Evolutionary conservation across 495 filamentous ascomycete species (phyloP).

Genomic region (Bacidia gigantensis): DNA sequence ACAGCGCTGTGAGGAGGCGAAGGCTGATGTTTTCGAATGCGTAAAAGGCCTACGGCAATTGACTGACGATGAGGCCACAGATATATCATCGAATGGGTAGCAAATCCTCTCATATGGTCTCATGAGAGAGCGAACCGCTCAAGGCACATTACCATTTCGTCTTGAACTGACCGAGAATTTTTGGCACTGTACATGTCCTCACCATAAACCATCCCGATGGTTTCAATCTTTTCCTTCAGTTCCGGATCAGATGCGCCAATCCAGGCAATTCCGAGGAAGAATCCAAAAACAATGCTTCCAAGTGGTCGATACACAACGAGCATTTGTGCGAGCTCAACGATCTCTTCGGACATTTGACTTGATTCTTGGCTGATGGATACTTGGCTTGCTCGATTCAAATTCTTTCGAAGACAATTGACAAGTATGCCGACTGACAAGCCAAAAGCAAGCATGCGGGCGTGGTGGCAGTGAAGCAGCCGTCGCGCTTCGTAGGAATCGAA

Average conservation of each 20-base stretch:
- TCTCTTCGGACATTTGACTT: background rate
- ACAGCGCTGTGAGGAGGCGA: too few species aligned
- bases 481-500: background rate
- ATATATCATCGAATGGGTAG: too few species aligned
- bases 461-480: background rate
- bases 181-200: background rate
- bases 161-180: too few species aligned
- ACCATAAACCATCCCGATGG: background rate
- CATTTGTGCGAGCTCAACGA: background rate
- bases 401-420: too few species aligned
- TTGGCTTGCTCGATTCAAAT: too few species aligned
- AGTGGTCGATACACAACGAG: background rate
- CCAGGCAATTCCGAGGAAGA: constrained; percentile 1
- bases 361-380: background rate
- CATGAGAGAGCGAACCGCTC: too few species aligned
- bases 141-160: too few species aligned
- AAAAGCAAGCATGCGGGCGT: background rate
- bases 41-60: too few species aligned
- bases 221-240: background rate
- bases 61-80: too few species aligned
- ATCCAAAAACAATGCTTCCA: background rate
- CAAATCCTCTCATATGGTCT: too few species aligned
- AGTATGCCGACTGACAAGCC: background rate
- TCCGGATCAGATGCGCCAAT: background rate
- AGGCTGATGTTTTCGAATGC: too few species aligned